Percentiles rank a stretch among this genome's conserved stretches.
Conservation (phyloP, 106 monocot species). For the Allium fistulosum region DNA sequence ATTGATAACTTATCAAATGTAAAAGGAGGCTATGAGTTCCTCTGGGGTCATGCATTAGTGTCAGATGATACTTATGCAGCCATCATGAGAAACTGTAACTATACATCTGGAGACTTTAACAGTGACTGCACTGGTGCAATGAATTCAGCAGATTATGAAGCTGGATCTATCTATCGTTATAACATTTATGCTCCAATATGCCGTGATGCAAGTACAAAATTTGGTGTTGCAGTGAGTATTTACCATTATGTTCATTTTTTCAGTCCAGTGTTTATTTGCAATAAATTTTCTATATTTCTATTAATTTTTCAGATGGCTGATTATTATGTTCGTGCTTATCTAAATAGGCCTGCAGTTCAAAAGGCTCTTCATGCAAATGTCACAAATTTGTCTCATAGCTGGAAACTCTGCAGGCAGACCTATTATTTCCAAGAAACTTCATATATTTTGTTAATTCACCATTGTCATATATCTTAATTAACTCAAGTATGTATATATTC, state of each 20-base stretch:
- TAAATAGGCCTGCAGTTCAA: constrained; percentile 2
- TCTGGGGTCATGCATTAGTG: constrained; percentile 37
- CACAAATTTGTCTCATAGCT: neutral
- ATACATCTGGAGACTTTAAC: neutral
- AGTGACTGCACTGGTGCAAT: constrained; percentile 9
- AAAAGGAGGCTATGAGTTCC: constrained; percentile 8
- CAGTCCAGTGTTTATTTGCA: neutral
- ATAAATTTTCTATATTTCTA: neutral
- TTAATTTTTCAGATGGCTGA: constrained; percentile 1
- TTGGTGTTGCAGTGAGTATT: neutral
- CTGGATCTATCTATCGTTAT: constrained; percentile 21
- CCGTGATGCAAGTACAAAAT: neutral
- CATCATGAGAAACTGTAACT: constrained; percentile 16
- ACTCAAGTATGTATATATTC: too few species aligned
- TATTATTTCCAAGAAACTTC: neutral
- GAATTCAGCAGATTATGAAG: neutral
- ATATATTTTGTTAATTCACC: too few species aligned
- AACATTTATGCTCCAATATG: constrained; percentile 55
- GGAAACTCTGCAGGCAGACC: neutral
- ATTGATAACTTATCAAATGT: constrained; percentile 10
- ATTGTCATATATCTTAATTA: too few species aligned
- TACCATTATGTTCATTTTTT: neutral
- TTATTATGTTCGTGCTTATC: constrained; percentile 1
- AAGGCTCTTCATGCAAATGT: constrained; percentile 1
- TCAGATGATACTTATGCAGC: constrained; percentile 18